phyloP scores from a whole-genome alignment of 495 filamentous ascomycete genomes.

The Aspergillus asperescens region DNA sequence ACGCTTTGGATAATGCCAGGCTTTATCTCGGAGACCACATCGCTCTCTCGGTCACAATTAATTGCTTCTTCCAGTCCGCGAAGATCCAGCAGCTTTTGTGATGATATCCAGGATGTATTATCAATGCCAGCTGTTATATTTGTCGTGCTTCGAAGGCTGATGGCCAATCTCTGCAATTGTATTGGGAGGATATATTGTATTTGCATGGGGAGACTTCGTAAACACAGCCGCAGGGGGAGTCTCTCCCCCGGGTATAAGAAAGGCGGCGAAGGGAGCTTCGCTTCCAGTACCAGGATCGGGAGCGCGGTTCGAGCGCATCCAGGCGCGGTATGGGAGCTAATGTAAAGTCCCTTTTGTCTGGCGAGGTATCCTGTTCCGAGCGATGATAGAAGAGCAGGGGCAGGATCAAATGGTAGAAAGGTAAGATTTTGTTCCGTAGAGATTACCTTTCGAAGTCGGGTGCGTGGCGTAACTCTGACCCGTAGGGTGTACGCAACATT shows the following conservation, averaged over 20 bases:
- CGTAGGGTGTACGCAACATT: not conserved
- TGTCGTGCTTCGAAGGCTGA: conserved; percentile 1
- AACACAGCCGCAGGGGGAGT: not conserved
- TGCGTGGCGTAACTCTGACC: not conserved
- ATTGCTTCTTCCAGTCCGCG: not conserved
- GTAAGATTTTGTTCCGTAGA: not conserved
- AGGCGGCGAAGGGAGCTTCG: not conserved
- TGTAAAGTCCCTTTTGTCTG: not conserved
- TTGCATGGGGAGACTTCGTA: not conserved
- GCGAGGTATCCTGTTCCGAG: not conserved
- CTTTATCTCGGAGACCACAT: conserved; percentile 1
- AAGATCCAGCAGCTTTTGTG: not conserved
- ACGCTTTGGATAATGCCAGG: not conserved
- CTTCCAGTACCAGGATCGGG: conserved; percentile 1
- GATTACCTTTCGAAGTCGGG: not conserved
- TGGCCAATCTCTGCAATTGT: not conserved
- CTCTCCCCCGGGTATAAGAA: not conserved
- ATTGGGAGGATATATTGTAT: not conserved
- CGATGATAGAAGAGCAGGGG: not conserved
- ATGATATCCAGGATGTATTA: conserved; percentile 1
- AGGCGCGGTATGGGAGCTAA: too few relatives aligned
- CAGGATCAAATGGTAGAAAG: not conserved
- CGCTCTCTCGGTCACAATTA: not conserved
- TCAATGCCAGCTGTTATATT: not conserved
- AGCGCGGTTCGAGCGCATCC: too few relatives aligned